phyloP scores from a whole-genome alignment of 2,329 filamentous ascomycete species.

The Berkeleyomyces rouxiae region DNA sequence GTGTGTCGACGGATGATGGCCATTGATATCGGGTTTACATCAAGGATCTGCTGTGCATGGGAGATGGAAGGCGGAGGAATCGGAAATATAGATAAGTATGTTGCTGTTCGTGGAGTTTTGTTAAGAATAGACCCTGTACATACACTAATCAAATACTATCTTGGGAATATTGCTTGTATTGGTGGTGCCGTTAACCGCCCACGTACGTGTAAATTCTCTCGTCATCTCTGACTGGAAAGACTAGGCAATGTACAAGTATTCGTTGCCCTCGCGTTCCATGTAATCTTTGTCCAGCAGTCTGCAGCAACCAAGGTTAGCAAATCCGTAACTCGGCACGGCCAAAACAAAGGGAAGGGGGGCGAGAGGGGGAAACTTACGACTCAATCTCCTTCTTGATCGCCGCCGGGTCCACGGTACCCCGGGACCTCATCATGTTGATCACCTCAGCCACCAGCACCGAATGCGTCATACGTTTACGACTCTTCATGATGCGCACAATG shows the following conservation, averaged over 20 bases:
- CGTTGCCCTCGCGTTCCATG: slow-evolving; percentile 59
- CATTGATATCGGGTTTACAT: background rate
- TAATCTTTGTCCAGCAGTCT: slow-evolving; percentile 90
- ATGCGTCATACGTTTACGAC: slow-evolving; percentile 71
- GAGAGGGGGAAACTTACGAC: slow-evolving; percentile 40
- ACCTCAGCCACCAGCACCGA: slow-evolving; percentile 80
- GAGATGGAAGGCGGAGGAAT: background rate
- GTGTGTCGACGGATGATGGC: background rate
- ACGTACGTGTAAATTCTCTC: background rate
- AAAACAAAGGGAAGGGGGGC: background rate
- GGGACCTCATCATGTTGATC: slow-evolving; percentile 72
- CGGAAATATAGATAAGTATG: background rate
- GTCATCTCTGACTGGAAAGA: background rate
- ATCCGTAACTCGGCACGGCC: background rate
- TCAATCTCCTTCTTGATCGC: slow-evolving; percentile 98
- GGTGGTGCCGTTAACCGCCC: background rate
- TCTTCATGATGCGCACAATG: slow-evolving; percentile 95
- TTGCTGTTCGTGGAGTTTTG: background rate
- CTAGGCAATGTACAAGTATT: slow-evolving; percentile 55
- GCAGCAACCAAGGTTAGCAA: slow-evolving; percentile 18
- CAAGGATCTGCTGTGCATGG: background rate
- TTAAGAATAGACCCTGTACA: background rate
- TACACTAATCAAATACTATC: background rate
- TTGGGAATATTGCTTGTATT: background rate
- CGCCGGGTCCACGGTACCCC: slow-evolving; percentile 67